Evolutionary conservation across 148 eudicot species (phyloP), one percentile per base, ranked within the genome.

Genomic region (Nepenthes mirabilis): DNA sequence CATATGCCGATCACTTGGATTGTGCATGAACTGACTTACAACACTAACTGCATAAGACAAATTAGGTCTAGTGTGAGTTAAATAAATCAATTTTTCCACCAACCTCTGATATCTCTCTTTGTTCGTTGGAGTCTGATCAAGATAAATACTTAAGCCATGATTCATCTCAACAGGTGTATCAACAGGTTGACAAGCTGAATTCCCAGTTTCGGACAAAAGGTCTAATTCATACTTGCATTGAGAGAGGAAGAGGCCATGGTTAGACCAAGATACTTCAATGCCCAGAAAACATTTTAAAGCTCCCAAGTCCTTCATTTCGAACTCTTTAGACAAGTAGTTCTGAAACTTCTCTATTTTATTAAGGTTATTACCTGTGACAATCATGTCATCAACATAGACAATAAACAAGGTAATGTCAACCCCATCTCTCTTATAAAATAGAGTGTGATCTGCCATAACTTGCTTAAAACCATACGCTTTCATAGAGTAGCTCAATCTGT

Each of bases 291-390:
- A 55, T 8, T 36, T 34, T 5, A 34, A 1, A 2, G 8, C 13
- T 5, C 2, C 33, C 60, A n/a, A 35, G 60, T 57, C 60, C 13
- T 57, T 57, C 23, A 57, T 57, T 32, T 57, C 45, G n/a, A 57
- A 57, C 45, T 57, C 60, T 2, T 13, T 2, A 11, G 6, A 2
- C n/a, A 37, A 9, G 35, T 11, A 2, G 6, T 3, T 13, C n/a
- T 57, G 9, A 6, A 57, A 57, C 1, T 9, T 12, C 13, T 9
- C 6, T 9, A 57, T 57, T 36, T 36, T 43, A 9, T 37, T 11
- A 4, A 5, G 14, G 43, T 57, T 7, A 57, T 36, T 36, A 4
- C 60, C 23, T 34, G 43, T 57, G 8, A 57, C 60, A 2, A 35
- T 14, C 35, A 57, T 36, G 9, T 55, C 58, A 55, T 55, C 58